Evolutionary conservation across 352 stramenopile species (phyloP).

Genomic region (Plasmopara viticola): DNA sequence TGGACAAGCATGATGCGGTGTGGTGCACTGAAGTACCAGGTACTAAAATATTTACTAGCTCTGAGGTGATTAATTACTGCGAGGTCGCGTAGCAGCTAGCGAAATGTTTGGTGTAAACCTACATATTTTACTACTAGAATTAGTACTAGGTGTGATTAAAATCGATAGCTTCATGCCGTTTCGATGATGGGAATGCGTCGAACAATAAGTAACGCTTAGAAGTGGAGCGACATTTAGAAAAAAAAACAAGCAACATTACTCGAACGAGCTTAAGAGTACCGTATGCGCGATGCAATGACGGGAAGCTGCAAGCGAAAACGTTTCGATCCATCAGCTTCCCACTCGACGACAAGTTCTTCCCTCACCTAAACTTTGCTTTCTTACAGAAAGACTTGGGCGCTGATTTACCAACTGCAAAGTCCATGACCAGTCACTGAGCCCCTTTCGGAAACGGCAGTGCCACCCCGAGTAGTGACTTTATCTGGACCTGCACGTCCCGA

Average conservation of each 20-base stretch:
- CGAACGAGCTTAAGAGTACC: background rate
- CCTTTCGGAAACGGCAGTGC: conserved; percentile 24
- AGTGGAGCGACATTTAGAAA: conserved; percentile 1
- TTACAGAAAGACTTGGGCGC: background rate
- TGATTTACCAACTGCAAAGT: conserved; percentile 24
- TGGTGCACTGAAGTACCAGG: background rate
- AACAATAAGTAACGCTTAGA: conserved; percentile 16
- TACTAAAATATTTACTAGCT: background rate
- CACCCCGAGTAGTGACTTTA: conserved; percentile 17
- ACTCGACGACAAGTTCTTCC: conserved; percentile 5
- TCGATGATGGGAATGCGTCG: conserved; percentile 7
- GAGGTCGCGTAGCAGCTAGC: no score
- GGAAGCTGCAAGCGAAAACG: conserved; percentile 10
- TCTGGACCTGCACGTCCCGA: conserved; percentile 12
- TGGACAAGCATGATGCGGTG: no score
- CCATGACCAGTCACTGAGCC: conserved; percentile 1
- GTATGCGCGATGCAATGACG: conserved; percentile 1
- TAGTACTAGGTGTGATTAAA: no score
- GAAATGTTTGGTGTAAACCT: no score
- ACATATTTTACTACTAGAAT: no score
- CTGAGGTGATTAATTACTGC: background rate
- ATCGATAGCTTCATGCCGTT: conserved; percentile 5
- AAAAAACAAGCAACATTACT: conserved; percentile 5
- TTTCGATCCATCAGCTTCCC: conserved; percentile 12
- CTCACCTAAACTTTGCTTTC: conserved; percentile 13